Base-by-base conservation (phyloP, 116 monocot genomes). In the Trichopus zeylanicus region DNA sequence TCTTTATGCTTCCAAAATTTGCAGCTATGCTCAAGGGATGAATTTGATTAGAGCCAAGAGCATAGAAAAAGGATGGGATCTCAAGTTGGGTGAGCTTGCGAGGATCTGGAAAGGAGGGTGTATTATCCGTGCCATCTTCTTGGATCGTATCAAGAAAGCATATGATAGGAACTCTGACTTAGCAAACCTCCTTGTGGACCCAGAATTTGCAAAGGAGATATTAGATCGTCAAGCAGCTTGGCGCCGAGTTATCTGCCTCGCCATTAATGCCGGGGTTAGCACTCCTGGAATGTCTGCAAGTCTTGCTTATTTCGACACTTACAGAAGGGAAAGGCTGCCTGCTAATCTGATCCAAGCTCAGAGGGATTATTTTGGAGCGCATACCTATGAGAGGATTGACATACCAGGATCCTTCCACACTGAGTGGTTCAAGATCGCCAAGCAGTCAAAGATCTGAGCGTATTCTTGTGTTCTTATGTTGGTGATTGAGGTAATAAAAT, bases 51-150 rank as follows among this genome's bases (percentile, higher is more conserved):
- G 62, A n/a, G 54, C 61, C 11, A 62, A 54, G 62, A 62, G 70
- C 59, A 28, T 29, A 1, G 62, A 70, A 26, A 62, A 62, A 30
- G 70, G 39, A 20, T 70, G 70, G 70, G 46, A 55, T 35, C 62
- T 70, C 12, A 70, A n/a, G n/a, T n/a, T n/a, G n/a, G n/a, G n/a
- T n/a, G n/a, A n/a, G n/a, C n/a, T n/a, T n/a, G n/a, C n/a, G n/a
- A 76, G 76, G 70, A 76, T 76, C 3, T 76, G 76, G 76, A 76
- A 70, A 61, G 76, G 70, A 27, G 76, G 76, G 1, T 76, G 76
- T 53, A 76, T 76, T 28, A 76, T 76, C 26, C 69, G 76, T 22
- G 76, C n/a, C n/a, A n/a, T n/a, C n/a, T n/a, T n/a, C n/a, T n/a
- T n/a, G n/a, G n/a, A n/a, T n/a, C n/a, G n/a, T 70, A 76, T 76